Conservation (phyloP, 306 rosid genomes). For the Begonia peltatifolia region DNA sequence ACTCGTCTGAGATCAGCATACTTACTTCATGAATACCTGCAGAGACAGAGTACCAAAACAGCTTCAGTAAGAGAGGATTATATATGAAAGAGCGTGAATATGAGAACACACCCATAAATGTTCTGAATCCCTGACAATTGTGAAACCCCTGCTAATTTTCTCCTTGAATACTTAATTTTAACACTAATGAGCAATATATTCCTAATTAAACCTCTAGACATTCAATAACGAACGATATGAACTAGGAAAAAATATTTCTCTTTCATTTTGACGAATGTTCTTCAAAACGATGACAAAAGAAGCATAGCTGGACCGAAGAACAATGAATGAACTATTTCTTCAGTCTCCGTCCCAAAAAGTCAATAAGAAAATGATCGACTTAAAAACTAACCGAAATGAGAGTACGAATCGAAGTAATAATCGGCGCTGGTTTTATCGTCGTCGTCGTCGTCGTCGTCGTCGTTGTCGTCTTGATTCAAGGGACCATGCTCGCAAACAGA, state of each 20-base stretch:
- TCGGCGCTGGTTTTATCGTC: constrained; percentile 93
- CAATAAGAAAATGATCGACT: not conserved
- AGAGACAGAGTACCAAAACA: constrained; percentile 17
- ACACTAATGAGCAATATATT: too few relatives aligned
- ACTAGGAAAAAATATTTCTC: too few relatives aligned
- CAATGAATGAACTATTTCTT: not conserved
- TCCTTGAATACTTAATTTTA: too few relatives aligned
- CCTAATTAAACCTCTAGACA: too few relatives aligned
- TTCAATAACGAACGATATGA: too few relatives aligned
- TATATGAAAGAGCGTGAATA: not conserved
- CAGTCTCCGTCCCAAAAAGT: not conserved
- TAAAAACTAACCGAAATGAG: constrained; percentile 75
- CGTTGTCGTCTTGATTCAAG: constrained; percentile 23
- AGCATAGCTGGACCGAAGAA: not conserved
- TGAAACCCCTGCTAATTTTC: too few relatives aligned
- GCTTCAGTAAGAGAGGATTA: not conserved
- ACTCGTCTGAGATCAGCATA: constrained; percentile 15
- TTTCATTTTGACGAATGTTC: too few relatives aligned
- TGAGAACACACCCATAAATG: too few relatives aligned
- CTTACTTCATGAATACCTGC: constrained; percentile 99
- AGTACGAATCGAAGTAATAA: constrained; percentile 92
- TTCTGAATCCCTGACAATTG: too few relatives aligned
- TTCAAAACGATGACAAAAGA: too few relatives aligned
- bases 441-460: constrained; percentile 48
- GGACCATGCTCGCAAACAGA: constrained; percentile 16